A percentile compares a stretch with the other conserved stretches of the same genome.
These are phyloP conservation scores for Populus nigra DNA, from an alignment of 345 rosid genomes.

Conservation along the genomic window DNA sequence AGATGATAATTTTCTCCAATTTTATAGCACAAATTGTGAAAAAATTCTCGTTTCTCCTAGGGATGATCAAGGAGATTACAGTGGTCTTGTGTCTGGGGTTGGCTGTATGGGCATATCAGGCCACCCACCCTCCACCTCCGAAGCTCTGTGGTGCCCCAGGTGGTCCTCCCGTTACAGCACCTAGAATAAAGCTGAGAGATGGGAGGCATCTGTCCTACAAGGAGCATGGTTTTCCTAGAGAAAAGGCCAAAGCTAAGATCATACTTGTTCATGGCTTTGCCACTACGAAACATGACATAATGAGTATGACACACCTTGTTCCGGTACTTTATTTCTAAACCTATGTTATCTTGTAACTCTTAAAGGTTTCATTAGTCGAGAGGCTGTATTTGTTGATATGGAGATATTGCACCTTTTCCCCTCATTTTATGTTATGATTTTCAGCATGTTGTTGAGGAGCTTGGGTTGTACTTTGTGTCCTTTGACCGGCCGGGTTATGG, in stretches of 20 bases:
- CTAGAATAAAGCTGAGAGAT: slow-evolving; percentile 28
- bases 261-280: slow-evolving; percentile 22
- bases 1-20: neutral
- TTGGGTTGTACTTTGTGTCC: slow-evolving; percentile 14
- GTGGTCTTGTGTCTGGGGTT: slow-evolving; percentile 17
- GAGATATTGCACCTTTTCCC: neutral
- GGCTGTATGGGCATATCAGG: slow-evolving; percentile 21
- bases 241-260: slow-evolving; percentile 22
- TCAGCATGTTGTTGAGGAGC: slow-evolving; percentile 20
- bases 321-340: neutral
- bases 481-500: slow-evolving; percentile 34
- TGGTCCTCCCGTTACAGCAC: slow-evolving; percentile 25
- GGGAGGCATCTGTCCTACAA: slow-evolving; percentile 27
- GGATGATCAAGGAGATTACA: slow-evolving; percentile 9
- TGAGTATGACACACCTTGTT: neutral
- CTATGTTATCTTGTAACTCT: neutral
- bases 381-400: neutral
- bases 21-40: neutral
- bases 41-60: neutral
- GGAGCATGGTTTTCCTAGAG: slow-evolving; percentile 18
- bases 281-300: neutral
- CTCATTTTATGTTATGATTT: neutral
- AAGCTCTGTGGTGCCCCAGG: slow-evolving; percentile 15
- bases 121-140: slow-evolving; percentile 15
- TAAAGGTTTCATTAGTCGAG: neutral